Percentiles rank a stretch among this genome's conserved stretches.
phyloP scores from a whole-genome alignment of 306 rosid species.

The Trifolium dubium region DNA sequence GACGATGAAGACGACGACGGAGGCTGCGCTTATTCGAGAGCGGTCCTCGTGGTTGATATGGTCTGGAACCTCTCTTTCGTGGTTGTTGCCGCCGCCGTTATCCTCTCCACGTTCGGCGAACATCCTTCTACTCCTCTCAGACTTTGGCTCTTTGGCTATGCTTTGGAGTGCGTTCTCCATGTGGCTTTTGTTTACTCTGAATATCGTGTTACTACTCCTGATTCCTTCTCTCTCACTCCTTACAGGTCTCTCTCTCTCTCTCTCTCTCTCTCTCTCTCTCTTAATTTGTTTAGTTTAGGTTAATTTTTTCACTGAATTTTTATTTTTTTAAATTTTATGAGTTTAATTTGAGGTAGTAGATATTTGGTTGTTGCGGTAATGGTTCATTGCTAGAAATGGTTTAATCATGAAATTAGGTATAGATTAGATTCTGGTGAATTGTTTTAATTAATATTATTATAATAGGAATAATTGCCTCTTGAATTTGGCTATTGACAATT shows the following conservation, averaged over 20 bases:
- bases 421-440: neutral
- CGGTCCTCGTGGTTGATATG: slow-evolving; percentile 66
- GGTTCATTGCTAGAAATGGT: neutral
- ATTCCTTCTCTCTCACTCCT: slow-evolving; percentile 41
- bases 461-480: slow-evolving; percentile 2
- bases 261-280: neutral
- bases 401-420: slow-evolving; percentile 21
- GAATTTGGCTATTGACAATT: neutral
- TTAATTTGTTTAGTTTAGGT: slow-evolving; percentile 1
- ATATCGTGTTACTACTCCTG: slow-evolving; percentile 41
- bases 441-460: too few species aligned
- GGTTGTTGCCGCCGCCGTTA: slow-evolving; percentile 61
- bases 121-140: slow-evolving; percentile 75
- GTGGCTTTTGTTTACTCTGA: slow-evolving; percentile 63
- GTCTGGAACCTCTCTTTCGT: slow-evolving; percentile 80
- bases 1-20: slow-evolving; percentile 37
- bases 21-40: slow-evolving; percentile 53
- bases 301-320: neutral
- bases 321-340: neutral
- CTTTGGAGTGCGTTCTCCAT: slow-evolving; percentile 67
- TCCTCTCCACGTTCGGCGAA: slow-evolving; percentile 61
- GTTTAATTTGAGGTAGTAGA: slow-evolving; percentile 12
- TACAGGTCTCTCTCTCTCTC: slow-evolving; percentile 26
- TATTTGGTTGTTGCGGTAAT: slow-evolving; percentile 18
- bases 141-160: slow-evolving; percentile 73